Percentiles rank a stretch among this genome's conserved stretches.
Evolutionary conservation across 257 asterid genomes (phyloP).

Genomic region (Fraxinus americana): DNA sequence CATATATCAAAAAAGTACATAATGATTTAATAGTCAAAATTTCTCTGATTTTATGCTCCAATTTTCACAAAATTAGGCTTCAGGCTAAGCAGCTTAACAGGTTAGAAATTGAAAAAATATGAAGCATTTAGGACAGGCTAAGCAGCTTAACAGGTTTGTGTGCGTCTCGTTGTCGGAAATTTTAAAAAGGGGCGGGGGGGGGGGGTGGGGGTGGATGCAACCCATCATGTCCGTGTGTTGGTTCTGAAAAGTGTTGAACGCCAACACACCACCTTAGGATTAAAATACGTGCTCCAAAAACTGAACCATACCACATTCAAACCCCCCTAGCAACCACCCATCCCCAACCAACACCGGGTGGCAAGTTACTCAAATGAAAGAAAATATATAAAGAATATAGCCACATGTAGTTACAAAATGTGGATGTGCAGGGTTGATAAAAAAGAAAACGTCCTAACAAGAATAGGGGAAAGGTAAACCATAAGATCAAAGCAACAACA

Average conservation of each 20-base stretch:
- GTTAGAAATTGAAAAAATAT: not conserved
- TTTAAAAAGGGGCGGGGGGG: too few relatives aligned
- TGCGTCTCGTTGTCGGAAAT: not conserved
- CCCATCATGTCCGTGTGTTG: not conserved
- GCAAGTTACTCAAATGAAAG: not conserved
- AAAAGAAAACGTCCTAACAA: not conserved
- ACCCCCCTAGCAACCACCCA: not conserved
- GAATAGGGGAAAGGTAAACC: not conserved
- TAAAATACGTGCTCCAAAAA: not conserved
- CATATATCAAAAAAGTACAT: not conserved
- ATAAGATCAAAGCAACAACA: not conserved
- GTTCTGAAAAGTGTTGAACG: not conserved
- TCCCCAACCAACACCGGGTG: not conserved
- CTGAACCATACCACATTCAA: not conserved
- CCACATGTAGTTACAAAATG: not conserved
- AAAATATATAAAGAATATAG: not conserved
- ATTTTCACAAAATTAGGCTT: not conserved
- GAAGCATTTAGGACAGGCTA: not conserved
- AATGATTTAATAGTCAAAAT: too few relatives aligned
- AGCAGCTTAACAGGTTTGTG: not conserved
- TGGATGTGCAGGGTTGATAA: not conserved
- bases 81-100: not conserved
- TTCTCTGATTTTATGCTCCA: not conserved
- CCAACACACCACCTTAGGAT: not conserved
- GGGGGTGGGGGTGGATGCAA: too few relatives aligned